Percentiles rank a stretch among this genome's conserved stretches.
Conservation (phyloP, 2,329 filamentous ascomycete species). For the Aspergillus sp. region DNA sequence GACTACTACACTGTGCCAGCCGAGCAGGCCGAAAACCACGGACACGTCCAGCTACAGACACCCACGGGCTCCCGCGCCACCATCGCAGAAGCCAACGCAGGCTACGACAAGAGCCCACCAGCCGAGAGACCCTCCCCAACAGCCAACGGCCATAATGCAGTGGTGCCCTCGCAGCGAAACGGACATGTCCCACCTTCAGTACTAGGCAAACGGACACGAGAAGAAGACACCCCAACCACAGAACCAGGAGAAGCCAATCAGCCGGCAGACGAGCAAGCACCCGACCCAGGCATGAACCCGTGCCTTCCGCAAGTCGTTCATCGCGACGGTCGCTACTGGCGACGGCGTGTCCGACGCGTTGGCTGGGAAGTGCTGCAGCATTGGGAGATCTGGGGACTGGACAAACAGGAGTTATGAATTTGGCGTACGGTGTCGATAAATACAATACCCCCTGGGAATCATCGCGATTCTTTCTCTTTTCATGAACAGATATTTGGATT, state of each 20-base stretch:
- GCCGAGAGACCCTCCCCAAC: background rate
- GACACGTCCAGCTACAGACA: slow-evolving; percentile 18
- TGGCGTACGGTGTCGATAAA: background rate
- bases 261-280: background rate
- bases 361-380: slow-evolving; percentile 45
- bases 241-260: background rate
- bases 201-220: slow-evolving; percentile 26
- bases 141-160: background rate
- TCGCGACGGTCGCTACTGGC: slow-evolving; percentile 29
- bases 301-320: slow-evolving; percentile 15
- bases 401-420: slow-evolving; percentile 40
- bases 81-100: slow-evolving; percentile 10
- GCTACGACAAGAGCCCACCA: slow-evolving; percentile 10
- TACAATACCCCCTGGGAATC: background rate
- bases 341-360: slow-evolving; percentile 38
- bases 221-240: slow-evolving; percentile 10
- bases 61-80: slow-evolving; percentile 16
- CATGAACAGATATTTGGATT: background rate
- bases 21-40: slow-evolving; percentile 5
- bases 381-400: slow-evolving; percentile 49
- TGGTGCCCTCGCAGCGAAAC: background rate
- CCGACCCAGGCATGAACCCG: background rate
- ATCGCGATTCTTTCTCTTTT: background rate
- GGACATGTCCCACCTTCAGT: slow-evolving; percentile 8
- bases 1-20: slow-evolving; percentile 39